A percentile compares a stretch with the other conserved stretches of the same genome.
phyloP scores from a whole-genome alignment of 208 protist species.

The Trypanosoma avium region DNA sequence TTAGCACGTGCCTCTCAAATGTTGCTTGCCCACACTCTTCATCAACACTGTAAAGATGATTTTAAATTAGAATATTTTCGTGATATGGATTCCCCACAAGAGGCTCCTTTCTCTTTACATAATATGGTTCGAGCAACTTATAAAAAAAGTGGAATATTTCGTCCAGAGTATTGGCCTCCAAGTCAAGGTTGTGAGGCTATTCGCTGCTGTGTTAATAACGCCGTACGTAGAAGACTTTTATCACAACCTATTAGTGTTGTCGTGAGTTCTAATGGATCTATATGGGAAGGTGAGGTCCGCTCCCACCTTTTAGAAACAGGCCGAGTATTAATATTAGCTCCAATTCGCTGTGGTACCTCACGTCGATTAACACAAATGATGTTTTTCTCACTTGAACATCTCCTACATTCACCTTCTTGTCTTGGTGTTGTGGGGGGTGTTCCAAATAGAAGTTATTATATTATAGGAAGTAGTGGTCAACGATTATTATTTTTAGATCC shows the following conservation, averaged over 20 bases:
- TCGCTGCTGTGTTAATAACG: conserved; percentile 43
- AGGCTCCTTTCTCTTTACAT: conserved; percentile 65
- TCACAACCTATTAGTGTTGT: conserved; percentile 37
- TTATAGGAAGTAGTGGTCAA: conserved; percentile 59
- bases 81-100: conserved; percentile 34
- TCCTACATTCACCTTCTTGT: conserved; percentile 55
- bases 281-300: conserved; percentile 47
- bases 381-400: conserved; percentile 53
- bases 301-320: conserved; percentile 20
- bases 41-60: conserved; percentile 31
- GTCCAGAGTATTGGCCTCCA: conserved; percentile 70
- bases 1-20: conserved; percentile 79
- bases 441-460: conserved; percentile 67
- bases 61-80: conserved; percentile 45
- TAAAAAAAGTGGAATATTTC: conserved; percentile 33
- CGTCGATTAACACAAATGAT: conserved; percentile 47
- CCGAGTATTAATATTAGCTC: conserved; percentile 61
- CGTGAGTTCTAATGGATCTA: conserved; percentile 38
- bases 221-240: conserved; percentile 31
- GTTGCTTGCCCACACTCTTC: conserved; percentile 73
- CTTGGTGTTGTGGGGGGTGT: conserved; percentile 73
- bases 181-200: conserved; percentile 76
- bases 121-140: conserved; percentile 52
- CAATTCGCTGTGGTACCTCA: conserved; percentile 45
- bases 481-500: conserved; percentile 78